Evolutionary conservation across 805 yeast genomes (phyloP).

Genomic region (Yueomyces sp.): DNA sequence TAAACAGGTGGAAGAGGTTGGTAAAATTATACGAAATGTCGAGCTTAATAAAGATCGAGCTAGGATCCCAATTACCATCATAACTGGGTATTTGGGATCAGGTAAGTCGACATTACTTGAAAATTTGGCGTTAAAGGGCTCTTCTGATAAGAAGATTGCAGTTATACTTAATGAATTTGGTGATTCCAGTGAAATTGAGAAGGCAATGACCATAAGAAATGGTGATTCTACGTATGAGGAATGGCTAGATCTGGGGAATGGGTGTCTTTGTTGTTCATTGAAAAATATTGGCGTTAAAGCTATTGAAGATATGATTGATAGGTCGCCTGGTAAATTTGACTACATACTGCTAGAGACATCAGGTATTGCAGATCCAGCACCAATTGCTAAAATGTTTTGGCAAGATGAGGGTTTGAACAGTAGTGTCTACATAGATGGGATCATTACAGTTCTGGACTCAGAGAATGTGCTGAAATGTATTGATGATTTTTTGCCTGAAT

Average conservation of each 20-base stretch:
- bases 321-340: slow-evolving; percentile 63
- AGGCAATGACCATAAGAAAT: slow-evolving; percentile 54
- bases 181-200: slow-evolving; percentile 80
- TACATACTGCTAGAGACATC: slow-evolving; percentile 89
- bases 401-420: slow-evolving; percentile 79
- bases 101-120: slow-evolving; percentile 85
- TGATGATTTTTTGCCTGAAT: slow-evolving; percentile 46
- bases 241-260: slow-evolving; percentile 94
- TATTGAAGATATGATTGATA: slow-evolving; percentile 70
- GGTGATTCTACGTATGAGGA: slow-evolving; percentile 55
- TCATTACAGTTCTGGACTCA: slow-evolving; percentile 74
- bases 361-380: slow-evolving; percentile 96
- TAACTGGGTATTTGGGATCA: slow-evolving; percentile 90
- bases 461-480: slow-evolving; percentile 52
- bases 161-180: slow-evolving; percentile 89
- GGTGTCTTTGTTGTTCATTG: slow-evolving; percentile 93
- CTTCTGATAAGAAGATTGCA: slow-evolving; percentile 63
- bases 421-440: slow-evolving; percentile 81
- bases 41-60: background rate
- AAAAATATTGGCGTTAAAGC: slow-evolving; percentile 92
- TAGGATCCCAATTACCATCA: slow-evolving; percentile 80
- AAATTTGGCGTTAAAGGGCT: slow-evolving; percentile 44
- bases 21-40: background rate
- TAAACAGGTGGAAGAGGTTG: slow-evolving; percentile 9
- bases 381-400: slow-evolving; percentile 97